These are phyloP conservation scores for Microstegium vimineum DNA, from an alignment of 176 grass and related monocot species.

Conservation along the genomic window DNA sequence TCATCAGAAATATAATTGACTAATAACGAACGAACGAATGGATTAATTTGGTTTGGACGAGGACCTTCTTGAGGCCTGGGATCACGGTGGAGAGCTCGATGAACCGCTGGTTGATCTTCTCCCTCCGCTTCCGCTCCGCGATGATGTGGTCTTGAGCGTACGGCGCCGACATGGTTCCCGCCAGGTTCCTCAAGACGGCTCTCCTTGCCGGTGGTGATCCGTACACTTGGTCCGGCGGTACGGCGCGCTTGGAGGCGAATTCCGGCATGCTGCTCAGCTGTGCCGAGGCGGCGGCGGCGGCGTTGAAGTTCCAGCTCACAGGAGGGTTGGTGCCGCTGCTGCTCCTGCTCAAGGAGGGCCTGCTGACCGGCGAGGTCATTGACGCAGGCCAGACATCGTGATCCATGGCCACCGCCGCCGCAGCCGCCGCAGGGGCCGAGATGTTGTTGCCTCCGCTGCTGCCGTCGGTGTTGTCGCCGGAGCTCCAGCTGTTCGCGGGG, in stretches of 20 bases:
- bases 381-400: slow-evolving; percentile 17
- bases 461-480: slow-evolving; percentile 8
- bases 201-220: background rate
- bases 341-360: background rate
- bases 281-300: slow-evolving; percentile 8
- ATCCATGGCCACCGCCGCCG: background rate
- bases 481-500: slow-evolving; percentile 34
- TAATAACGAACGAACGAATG: background rate
- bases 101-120: slow-evolving; percentile 76
- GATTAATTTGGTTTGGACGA: background rate
- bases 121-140: slow-evolving; percentile 67
- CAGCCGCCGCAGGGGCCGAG: background rate
- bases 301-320: slow-evolving; percentile 51
- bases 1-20: background rate
- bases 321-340: background rate
- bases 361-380: background rate
- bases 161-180: slow-evolving; percentile 3
- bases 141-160: slow-evolving; percentile 56
- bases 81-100: slow-evolving; percentile 70
- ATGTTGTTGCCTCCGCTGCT: background rate
- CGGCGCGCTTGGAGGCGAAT: background rate
- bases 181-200: background rate
- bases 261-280: background rate
- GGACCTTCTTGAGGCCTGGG: slow-evolving; percentile 70
- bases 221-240: background rate